A percentile compares a stretch with the other conserved stretches of the same genome.
Evolutionary conservation across 352 stramenopile genomes (phyloP).

Genomic region (Globisporangium yorkense): DNA sequence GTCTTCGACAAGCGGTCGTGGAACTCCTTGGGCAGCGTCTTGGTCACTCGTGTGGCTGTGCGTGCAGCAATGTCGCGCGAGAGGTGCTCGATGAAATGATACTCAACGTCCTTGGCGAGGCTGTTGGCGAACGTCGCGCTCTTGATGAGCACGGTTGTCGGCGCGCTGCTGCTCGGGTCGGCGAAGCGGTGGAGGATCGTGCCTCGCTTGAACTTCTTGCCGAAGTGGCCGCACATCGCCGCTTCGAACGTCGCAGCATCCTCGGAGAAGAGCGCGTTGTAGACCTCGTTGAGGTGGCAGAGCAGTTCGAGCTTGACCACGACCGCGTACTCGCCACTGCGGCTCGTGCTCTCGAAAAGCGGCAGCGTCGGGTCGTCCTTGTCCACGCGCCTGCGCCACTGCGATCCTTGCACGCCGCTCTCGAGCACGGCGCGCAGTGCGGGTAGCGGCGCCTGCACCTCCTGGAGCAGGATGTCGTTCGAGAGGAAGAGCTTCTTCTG

Average conservation of each 20-base stretch:
- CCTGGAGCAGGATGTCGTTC: constrained; percentile 26
- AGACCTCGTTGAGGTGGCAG: constrained; percentile 58
- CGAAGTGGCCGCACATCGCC: constrained; percentile 40
- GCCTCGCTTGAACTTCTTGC: constrained; percentile 41
- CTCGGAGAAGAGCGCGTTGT: constrained; percentile 42
- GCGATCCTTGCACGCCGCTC: constrained; percentile 8
- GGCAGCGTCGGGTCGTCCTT: constrained; percentile 16
- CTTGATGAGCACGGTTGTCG: constrained; percentile 21
- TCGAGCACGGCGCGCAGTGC: constrained; percentile 14
- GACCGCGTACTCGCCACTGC: constrained; percentile 21
- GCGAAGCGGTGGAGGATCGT: constrained; percentile 31
- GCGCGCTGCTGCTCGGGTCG: constrained; percentile 18
- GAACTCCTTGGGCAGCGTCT: constrained; percentile 57
- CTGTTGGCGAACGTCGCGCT: constrained; percentile 26
- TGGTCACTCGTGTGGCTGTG: constrained; percentile 46
- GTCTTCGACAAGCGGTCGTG: constrained; percentile 30
- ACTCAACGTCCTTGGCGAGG: constrained; percentile 24
- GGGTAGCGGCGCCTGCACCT: constrained; percentile 13
- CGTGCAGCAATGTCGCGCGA: constrained; percentile 11
- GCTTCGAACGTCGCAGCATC: constrained; percentile 36
- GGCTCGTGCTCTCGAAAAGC: constrained; percentile 20
- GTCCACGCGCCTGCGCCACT: constrained; percentile 19
- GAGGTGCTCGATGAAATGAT: constrained; percentile 8
- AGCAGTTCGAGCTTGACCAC: constrained; percentile 43
- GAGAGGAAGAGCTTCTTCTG: constrained; percentile 30